Percentiles rank a stretch among this genome's conserved stretches.
phyloP scores from a whole-genome alignment of 2,329 filamentous ascomycete genomes.

The Nemania diffusa region DNA sequence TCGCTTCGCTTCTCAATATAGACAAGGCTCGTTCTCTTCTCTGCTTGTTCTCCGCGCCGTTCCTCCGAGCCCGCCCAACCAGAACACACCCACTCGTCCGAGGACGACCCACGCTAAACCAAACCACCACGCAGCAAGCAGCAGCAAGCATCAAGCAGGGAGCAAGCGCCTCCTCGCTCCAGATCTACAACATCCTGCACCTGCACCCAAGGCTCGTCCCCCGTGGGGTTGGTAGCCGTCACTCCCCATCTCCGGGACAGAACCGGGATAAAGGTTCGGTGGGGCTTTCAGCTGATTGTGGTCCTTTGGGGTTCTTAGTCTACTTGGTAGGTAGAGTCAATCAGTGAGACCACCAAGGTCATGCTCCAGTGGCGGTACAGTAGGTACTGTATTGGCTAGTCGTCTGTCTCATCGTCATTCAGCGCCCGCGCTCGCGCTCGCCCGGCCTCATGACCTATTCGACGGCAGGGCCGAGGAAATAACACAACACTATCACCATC shows the following conservation, averaged over 20 bases:
- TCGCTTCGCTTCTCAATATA: not conserved
- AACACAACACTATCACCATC: constrained; percentile 10
- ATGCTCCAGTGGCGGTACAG: constrained; percentile 6
- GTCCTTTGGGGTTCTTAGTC: not conserved
- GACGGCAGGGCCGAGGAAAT: constrained; percentile 26
- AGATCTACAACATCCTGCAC: constrained; percentile 27
- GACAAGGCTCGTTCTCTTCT: constrained; percentile 10
- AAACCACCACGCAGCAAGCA: not conserved
- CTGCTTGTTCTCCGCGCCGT: constrained; percentile 38
- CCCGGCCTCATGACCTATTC: constrained; percentile 21
- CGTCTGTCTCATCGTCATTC: constrained; percentile 11
- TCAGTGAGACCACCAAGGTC: constrained; percentile 19
- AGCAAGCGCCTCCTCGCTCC: constrained; percentile 29
- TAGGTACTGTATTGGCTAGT: constrained; percentile 8
- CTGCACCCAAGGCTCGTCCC: constrained; percentile 14
- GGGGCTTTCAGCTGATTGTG: constrained; percentile 19
- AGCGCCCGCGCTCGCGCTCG: no score
- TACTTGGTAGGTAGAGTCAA: not conserved
- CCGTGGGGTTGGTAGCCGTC: constrained; percentile 40
- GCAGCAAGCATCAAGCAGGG: constrained; percentile 28
- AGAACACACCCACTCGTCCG: constrained; percentile 49
- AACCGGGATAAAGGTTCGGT: no score
- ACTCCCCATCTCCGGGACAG: constrained; percentile 29
- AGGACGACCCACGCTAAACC: constrained; percentile 43
- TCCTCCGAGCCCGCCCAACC: constrained; percentile 48